Evolutionary conservation across 179 eudicot species (phyloP).

Genomic region (Sideroxylon spinosum): DNA sequence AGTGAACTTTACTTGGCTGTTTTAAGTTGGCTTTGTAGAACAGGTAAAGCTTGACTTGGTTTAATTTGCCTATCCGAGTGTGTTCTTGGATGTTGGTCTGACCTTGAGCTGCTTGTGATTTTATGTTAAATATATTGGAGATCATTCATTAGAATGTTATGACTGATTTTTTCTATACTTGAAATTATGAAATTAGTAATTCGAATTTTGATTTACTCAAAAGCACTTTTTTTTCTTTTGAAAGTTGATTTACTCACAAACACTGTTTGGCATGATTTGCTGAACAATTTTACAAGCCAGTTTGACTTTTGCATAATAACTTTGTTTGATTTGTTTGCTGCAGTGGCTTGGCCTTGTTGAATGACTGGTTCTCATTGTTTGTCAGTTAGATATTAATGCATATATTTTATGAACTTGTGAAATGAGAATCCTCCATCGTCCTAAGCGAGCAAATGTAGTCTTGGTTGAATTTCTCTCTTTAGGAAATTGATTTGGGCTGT

Average conservation of each 20-base stretch:
- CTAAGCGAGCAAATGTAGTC: background rate
- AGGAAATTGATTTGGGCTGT: too few species aligned
- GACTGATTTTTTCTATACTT: background rate
- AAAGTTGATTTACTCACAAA: background rate
- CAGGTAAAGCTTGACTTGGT: background rate
- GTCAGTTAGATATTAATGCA: background rate
- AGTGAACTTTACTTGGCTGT: background rate
- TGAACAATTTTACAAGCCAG: background rate
- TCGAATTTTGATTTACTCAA: background rate
- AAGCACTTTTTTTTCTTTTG: background rate
- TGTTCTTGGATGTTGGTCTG: background rate
- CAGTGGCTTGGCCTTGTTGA: background rate
- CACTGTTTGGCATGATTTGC: background rate
- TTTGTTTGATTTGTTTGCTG: background rate
- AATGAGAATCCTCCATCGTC: background rate
- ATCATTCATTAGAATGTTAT: background rate
- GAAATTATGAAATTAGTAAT: background rate
- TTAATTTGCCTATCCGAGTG: background rate
- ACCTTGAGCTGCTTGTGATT: background rate
- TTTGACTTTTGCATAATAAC: background rate
- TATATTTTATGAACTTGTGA: background rate
- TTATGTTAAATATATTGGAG: background rate
- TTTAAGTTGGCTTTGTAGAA: background rate
- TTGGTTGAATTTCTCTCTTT: slow-evolving; percentile 1
- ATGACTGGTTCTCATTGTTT: background rate